Evolutionary conservation across 225 moss, liverwort and hornwort genomes (phyloP).

Genomic region (Straminergon stramineum): DNA sequence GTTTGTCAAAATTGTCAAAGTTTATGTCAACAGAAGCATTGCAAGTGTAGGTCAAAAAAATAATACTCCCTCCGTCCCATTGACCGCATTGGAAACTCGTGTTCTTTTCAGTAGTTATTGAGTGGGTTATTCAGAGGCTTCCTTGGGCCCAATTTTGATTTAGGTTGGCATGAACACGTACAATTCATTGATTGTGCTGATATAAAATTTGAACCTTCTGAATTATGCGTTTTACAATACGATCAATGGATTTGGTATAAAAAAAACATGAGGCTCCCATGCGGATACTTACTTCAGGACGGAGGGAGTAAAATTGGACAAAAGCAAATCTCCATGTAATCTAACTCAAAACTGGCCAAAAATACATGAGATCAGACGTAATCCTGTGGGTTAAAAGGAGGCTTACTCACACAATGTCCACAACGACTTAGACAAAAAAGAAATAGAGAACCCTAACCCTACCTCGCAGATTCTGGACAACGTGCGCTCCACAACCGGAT

Average conservation of each 20-base stretch:
- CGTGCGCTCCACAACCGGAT: conserved; percentile 36
- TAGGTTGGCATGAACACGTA: too few relatives aligned
- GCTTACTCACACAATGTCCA: neutral
- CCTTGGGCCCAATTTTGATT: neutral
- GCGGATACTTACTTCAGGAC: neutral
- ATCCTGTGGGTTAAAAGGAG: neutral
- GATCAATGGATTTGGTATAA: neutral
- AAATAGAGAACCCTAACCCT: neutral
- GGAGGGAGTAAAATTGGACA: neutral
- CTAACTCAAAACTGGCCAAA: neutral
- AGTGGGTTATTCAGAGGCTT: neutral
- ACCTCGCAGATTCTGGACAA: conserved; percentile 69
- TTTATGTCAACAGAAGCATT: neutral
- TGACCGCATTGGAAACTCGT: neutral
- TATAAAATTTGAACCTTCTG: neutral
- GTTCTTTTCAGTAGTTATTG: too few relatives aligned
- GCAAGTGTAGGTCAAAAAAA: neutral
- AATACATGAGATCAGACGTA: too few relatives aligned
- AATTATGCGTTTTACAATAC: neutral
- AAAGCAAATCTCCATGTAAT: neutral
- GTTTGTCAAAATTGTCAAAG: neutral
- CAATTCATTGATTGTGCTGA: neutral
- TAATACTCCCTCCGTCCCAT: neutral
- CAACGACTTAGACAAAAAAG: neutral
- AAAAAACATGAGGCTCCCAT: neutral